phyloP scores from a whole-genome alignment of 2,329 filamentous ascomycete species.

The Aspergillus fumigatiaffinis region DNA sequence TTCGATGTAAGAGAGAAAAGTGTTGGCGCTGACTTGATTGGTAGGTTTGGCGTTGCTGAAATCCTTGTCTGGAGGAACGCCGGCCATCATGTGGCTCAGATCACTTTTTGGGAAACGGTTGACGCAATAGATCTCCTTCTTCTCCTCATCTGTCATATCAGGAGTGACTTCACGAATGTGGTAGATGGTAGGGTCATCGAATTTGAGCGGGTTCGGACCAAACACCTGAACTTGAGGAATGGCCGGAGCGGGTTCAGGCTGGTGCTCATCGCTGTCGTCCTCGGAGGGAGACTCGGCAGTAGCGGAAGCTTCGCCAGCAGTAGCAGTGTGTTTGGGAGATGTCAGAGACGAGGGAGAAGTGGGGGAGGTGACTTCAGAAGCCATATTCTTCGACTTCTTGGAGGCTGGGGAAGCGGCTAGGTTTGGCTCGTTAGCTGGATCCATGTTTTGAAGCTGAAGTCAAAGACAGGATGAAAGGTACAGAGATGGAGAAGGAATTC shows the following conservation, averaged over 20 bases:
- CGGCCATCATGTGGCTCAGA: constrained; percentile 78
- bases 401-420: constrained; percentile 34
- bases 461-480: constrained; percentile 4
- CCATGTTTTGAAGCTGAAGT: neutral
- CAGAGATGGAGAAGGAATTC: neutral
- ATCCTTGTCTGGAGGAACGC: constrained; percentile 86
- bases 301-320: constrained; percentile 57
- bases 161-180: constrained; percentile 74
- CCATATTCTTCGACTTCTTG: constrained; percentile 36
- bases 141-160: constrained; percentile 79
- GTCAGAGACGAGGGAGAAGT: constrained; percentile 41
- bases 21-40: constrained; percentile 89
- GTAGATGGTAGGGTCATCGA: constrained; percentile 87
- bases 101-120: constrained; percentile 76
- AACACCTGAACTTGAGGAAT: constrained; percentile 78
- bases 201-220: constrained; percentile 87
- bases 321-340: constrained; percentile 38
- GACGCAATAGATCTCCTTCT: constrained; percentile 83
- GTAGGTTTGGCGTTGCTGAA: constrained; percentile 91
- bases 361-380: constrained; percentile 36
- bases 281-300: constrained; percentile 62
- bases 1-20: constrained; percentile 89
- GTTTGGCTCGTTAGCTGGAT: constrained; percentile 9
- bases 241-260: constrained; percentile 57
- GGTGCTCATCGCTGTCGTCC: constrained; percentile 55